phyloP scores from a whole-genome alignment of 2,329 filamentous ascomycete genomes.

The Fusarium napiforme region DNA sequence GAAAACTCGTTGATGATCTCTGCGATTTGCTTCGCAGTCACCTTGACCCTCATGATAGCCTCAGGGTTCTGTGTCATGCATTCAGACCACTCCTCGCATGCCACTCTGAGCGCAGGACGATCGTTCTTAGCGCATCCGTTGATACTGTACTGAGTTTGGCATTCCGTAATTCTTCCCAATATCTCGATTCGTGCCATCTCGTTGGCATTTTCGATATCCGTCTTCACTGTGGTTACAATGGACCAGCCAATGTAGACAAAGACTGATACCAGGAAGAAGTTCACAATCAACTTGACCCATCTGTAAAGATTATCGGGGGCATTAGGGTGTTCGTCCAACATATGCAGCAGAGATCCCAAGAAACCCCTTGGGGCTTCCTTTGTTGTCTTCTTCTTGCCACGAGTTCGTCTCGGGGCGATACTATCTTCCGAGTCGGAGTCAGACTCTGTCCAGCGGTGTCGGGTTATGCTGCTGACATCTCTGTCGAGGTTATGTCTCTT shows the following conservation, averaged over 20 bases:
- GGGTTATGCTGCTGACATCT: conserved; percentile 63
- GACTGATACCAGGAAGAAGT: conserved; percentile 67
- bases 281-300: conserved; percentile 71
- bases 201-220: conserved; percentile 79
- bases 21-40: conserved; percentile 88
- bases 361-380: conserved; percentile 39
- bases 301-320: conserved; percentile 68
- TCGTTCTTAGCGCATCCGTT: conserved; percentile 77
- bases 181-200: conserved; percentile 75
- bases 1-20: conserved; percentile 95
- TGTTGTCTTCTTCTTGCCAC: conserved; percentile 40
- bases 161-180: conserved; percentile 77
- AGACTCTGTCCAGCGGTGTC: conserved; percentile 58
- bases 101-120: conserved; percentile 76
- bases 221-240: conserved; percentile 75
- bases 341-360: conserved; percentile 60
- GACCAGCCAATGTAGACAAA: conserved; percentile 75
- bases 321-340: conserved; percentile 67
- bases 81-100: conserved; percentile 83
- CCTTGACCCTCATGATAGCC: conserved; percentile 79
- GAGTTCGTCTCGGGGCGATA: conserved; percentile 36
- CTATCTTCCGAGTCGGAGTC: conserved; percentile 62
- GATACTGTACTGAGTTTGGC: conserved; percentile 76
- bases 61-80: conserved; percentile 89
- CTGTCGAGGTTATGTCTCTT: conserved; percentile 63